A percentile compares a stretch with the other conserved stretches of the same genome.
Evolutionary conservation across 2,329 filamentous ascomycete species (phyloP).

Genomic region (Xylaria hypoxylon): DNA sequence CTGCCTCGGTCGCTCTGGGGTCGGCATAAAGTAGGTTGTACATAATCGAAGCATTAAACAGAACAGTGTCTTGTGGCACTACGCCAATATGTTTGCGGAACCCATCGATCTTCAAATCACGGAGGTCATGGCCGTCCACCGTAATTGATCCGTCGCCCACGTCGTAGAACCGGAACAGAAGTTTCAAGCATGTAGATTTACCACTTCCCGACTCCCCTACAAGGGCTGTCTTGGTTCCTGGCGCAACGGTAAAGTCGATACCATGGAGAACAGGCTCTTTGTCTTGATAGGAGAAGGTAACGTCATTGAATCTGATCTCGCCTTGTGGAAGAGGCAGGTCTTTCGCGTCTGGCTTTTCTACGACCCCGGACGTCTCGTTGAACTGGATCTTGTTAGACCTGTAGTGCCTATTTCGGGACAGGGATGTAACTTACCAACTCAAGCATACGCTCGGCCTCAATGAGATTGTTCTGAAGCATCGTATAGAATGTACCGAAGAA

Average conservation of each 20-base stretch:
- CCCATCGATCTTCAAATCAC: slow-evolving; percentile 56
- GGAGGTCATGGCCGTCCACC: slow-evolving; percentile 69
- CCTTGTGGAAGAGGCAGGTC: slow-evolving; percentile 51
- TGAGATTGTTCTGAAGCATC: slow-evolving; percentile 60
- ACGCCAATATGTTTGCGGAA: slow-evolving; percentile 66
- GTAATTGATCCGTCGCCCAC: slow-evolving; percentile 63
- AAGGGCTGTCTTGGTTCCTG: slow-evolving; percentile 60
- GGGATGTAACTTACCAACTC: slow-evolving; percentile 52
- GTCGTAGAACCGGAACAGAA: slow-evolving; percentile 66
- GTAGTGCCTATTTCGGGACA: background rate
- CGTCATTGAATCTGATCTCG: slow-evolving; percentile 57
- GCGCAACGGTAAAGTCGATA: slow-evolving; percentile 56
- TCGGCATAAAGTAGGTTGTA: slow-evolving; percentile 70
- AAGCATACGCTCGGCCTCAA: slow-evolving; percentile 60
- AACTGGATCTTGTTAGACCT: slow-evolving; percentile 47
- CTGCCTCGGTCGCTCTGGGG: slow-evolving; percentile 65
- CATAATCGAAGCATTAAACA: slow-evolving; percentile 70
- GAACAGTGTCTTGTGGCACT: slow-evolving; percentile 66
- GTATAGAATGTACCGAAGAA: slow-evolving; percentile 67
- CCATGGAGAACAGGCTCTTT: slow-evolving; percentile 55
- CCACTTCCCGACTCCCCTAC: slow-evolving; percentile 62
- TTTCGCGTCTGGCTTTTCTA: slow-evolving; percentile 56
- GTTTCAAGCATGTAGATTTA: slow-evolving; percentile 68
- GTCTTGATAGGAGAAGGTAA: slow-evolving; percentile 58
- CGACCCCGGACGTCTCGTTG: slow-evolving; percentile 58